A percentile compares a stretch with the other conserved stretches of the same genome.
phyloP scores from a whole-genome alignment of 2,329 filamentous ascomycete species.

The Diaporthe sp. region DNA sequence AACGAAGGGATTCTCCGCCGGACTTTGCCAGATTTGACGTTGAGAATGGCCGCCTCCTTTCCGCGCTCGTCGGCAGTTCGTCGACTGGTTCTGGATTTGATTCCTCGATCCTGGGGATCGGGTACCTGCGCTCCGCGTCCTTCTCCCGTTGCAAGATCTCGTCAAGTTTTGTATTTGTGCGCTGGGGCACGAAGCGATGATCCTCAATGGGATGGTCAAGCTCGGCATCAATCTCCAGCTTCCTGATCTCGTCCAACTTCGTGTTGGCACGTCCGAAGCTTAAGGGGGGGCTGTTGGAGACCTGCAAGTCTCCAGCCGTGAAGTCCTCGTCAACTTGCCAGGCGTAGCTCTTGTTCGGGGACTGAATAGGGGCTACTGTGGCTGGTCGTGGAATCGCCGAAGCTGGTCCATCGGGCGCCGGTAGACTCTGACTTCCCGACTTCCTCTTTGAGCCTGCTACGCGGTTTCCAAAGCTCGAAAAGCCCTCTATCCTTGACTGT shows the following conservation, averaged over 20 bases:
- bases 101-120: slow-evolving; percentile 12
- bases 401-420: slow-evolving; percentile 36
- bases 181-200: slow-evolving; percentile 26
- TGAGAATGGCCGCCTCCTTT: background rate
- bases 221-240: slow-evolving; percentile 51
- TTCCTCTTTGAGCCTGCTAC: slow-evolving; percentile 25
- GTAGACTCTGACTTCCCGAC: background rate
- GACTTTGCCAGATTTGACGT: background rate
- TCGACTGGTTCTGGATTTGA: background rate
- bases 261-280: slow-evolving; percentile 53
- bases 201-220: slow-evolving; percentile 37
- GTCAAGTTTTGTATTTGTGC: slow-evolving; percentile 40
- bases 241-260: slow-evolving; percentile 53
- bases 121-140: slow-evolving; percentile 33
- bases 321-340: slow-evolving; percentile 72
- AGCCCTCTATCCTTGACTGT: slow-evolving; percentile 19
- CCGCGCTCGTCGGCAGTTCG: background rate
- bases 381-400: slow-evolving; percentile 44
- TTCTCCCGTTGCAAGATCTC: slow-evolving; percentile 41
- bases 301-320: slow-evolving; percentile 67
- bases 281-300: slow-evolving; percentile 70
- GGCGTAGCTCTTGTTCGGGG: slow-evolving; percentile 66
- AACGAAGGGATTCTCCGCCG: slow-evolving; percentile 42
- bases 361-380: slow-evolving; percentile 46
- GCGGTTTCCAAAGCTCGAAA: slow-evolving; percentile 28